These are phyloP conservation scores for Incumbomyces lentus DNA, from an alignment of 2,329 filamentous ascomycete species.

Conservation along the genomic window DNA sequence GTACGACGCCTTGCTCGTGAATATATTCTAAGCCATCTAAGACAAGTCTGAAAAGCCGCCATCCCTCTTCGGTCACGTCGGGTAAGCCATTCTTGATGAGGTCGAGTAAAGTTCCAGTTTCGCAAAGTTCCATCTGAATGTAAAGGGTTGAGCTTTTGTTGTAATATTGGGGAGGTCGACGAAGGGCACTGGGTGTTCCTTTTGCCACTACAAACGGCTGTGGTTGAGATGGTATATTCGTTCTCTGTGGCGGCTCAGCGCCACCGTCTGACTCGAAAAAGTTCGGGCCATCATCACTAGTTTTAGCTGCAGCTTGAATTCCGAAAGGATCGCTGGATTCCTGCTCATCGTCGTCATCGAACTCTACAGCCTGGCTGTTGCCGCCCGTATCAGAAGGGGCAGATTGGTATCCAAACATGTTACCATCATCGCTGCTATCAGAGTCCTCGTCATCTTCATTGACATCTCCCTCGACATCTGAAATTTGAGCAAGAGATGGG, in stretches of 20 bases:
- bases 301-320: not conserved
- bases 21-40: constrained; percentile 84
- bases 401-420: constrained; percentile 6
- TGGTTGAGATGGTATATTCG: constrained; percentile 16
- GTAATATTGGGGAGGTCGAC: constrained; percentile 5
- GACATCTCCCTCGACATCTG: constrained; percentile 42
- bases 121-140: constrained; percentile 98
- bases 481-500: constrained; percentile 57
- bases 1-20: constrained; percentile 81
- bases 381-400: constrained; percentile 26
- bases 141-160: constrained; percentile 55
- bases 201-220: constrained; percentile 1
- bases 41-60: constrained; percentile 84
- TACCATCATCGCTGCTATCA: constrained; percentile 7
- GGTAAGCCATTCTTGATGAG: constrained; percentile 63
- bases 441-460: constrained; percentile 23
- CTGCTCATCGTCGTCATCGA: not conserved
- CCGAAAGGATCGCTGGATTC: constrained; percentile 3
- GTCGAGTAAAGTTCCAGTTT: constrained; percentile 83
- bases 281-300: constrained; percentile 14
- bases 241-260: constrained; percentile 25
- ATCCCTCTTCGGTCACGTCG: constrained; percentile 66
- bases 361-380: constrained; percentile 11
- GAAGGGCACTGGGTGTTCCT: constrained; percentile 23
- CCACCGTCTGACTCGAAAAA: constrained; percentile 19